Evolutionary conservation across 495 filamentous ascomycete genomes (phyloP).

Genomic region (Hyaloscypha bicolor): DNA sequence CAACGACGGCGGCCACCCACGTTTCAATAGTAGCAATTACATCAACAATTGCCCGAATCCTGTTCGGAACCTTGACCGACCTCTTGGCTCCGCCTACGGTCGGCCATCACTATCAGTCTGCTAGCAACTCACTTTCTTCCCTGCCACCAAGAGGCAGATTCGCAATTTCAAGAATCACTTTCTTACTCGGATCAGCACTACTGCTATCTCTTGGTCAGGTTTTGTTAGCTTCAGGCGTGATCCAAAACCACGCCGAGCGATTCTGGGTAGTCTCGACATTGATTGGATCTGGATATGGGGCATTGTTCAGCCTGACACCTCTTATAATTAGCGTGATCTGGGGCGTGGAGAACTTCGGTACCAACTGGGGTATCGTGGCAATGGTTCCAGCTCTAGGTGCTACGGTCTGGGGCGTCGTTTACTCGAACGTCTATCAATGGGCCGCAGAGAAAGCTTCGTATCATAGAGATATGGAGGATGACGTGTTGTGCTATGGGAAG

Average conservation of each 20-base stretch:
- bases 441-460: slow-evolving; percentile 43
- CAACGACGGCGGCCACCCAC: slow-evolving; percentile 79
- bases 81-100: slow-evolving; percentile 72
- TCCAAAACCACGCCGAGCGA: slow-evolving; percentile 64
- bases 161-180: slow-evolving; percentile 73
- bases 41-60: slow-evolving; percentile 83
- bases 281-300: slow-evolving; percentile 89
- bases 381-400: slow-evolving; percentile 87
- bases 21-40: slow-evolving; percentile 90
- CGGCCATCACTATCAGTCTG: slow-evolving; percentile 33
- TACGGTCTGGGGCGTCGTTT: slow-evolving; percentile 82
- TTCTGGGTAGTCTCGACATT: slow-evolving; percentile 81
- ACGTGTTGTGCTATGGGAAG: slow-evolving; percentile 69
- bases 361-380: slow-evolving; percentile 94
- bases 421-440: slow-evolving; percentile 77
- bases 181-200: slow-evolving; percentile 75
- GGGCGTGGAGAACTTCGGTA: slow-evolving; percentile 98
- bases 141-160: slow-evolving; percentile 37
- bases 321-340: slow-evolving; percentile 94
- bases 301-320: slow-evolving; percentile 83
- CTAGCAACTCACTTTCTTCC: slow-evolving; percentile 29
- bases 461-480: slow-evolving; percentile 39
- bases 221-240: slow-evolving; percentile 69
- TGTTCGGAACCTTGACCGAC: slow-evolving; percentile 85
- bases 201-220: slow-evolving; percentile 78